Percentiles rank a stretch among this genome's conserved stretches.
phyloP scores from a whole-genome alignment of 345 rosid genomes.

The Pistacia integerrima region DNA sequence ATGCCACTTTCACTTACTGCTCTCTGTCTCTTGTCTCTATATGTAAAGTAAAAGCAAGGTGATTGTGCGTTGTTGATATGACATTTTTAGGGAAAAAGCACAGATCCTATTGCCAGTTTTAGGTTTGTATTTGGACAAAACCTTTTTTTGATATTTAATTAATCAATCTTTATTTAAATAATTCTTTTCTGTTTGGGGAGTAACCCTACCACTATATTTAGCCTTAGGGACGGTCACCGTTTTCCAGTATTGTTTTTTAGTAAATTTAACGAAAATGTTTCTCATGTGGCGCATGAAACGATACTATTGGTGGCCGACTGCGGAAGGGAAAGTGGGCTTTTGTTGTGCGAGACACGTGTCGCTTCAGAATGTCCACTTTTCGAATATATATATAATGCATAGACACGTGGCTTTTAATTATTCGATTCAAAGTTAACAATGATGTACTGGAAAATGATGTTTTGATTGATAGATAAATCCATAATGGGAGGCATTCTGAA shows the following conservation, averaged over 20 bases:
- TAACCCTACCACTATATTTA: conserved; percentile 24
- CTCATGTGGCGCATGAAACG: background rate
- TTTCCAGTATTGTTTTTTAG: background rate
- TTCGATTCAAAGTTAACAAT: conserved; percentile 32
- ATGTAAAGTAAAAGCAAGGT: too few relatives aligned
- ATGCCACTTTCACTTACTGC: too few relatives aligned
- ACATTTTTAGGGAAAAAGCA: conserved; percentile 24
- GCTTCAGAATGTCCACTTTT: background rate
- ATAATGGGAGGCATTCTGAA: conserved; percentile 21
- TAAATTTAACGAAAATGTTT: background rate
- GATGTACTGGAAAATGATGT: conserved; percentile 29
- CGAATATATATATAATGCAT: background rate
- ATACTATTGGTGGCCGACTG: conserved; percentile 17
- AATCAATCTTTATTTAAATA: background rate
- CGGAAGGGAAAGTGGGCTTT: background rate
- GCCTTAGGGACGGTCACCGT: conserved; percentile 25
- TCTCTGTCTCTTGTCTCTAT: too few relatives aligned
- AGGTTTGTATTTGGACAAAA: conserved; percentile 5
- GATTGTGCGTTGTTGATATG: conserved; percentile 20
- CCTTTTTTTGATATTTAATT: background rate
- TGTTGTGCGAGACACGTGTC: conserved; percentile 12
- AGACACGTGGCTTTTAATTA: conserved; percentile 35
- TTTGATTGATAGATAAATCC: conserved; percentile 13
- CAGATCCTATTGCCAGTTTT: conserved; percentile 18
- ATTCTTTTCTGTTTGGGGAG: background rate